These are phyloP conservation scores for Hypoxylon fuscum DNA, from an alignment of 495 filamentous ascomycete genomes.

Conservation along the genomic window DNA sequence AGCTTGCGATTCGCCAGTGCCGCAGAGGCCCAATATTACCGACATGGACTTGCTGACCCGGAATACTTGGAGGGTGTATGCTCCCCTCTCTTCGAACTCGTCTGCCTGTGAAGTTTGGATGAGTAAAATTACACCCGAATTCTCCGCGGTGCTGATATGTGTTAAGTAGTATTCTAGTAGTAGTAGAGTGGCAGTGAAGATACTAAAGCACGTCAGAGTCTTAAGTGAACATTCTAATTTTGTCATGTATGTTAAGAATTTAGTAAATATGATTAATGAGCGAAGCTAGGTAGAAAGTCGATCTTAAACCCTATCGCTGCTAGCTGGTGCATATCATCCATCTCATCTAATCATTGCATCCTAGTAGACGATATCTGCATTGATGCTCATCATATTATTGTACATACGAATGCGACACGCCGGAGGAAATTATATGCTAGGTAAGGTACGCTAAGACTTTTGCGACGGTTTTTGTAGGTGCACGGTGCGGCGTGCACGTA, in stretches of 20 bases:
- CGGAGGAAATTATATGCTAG: constrained; percentile 17
- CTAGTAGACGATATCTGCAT: constrained; percentile 1
- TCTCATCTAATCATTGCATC: constrained; percentile 14
- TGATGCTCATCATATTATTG: constrained; percentile 21
- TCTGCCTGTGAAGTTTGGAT: constrained; percentile 5
- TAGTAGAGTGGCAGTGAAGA: constrained; percentile 20
- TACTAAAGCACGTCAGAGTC: constrained; percentile 16
- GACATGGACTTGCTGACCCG: constrained; percentile 13
- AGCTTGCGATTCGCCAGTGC: constrained; percentile 32
- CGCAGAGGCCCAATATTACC: constrained; percentile 30
- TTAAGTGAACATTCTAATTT: constrained; percentile 10
- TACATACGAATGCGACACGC: constrained; percentile 33
- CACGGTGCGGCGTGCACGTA: constrained; percentile 13
- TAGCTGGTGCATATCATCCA: constrained; percentile 16
- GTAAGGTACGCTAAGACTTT: constrained; percentile 30
- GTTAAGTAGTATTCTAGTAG: constrained; percentile 6
- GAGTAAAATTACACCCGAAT: constrained; percentile 30
- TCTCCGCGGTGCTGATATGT: constrained; percentile 18
- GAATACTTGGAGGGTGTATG: constrained; percentile 9
- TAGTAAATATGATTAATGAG: constrained; percentile 31
- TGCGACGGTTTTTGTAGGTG: too few species aligned
- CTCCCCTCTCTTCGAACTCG: constrained; percentile 7
- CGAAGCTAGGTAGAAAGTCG: constrained; percentile 15
- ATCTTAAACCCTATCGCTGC: constrained; percentile 22
- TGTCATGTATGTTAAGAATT: constrained; percentile 19